Base-by-base conservation (phyloP, 306 rosid species). In the Citrullus mucosospermus region DNA sequence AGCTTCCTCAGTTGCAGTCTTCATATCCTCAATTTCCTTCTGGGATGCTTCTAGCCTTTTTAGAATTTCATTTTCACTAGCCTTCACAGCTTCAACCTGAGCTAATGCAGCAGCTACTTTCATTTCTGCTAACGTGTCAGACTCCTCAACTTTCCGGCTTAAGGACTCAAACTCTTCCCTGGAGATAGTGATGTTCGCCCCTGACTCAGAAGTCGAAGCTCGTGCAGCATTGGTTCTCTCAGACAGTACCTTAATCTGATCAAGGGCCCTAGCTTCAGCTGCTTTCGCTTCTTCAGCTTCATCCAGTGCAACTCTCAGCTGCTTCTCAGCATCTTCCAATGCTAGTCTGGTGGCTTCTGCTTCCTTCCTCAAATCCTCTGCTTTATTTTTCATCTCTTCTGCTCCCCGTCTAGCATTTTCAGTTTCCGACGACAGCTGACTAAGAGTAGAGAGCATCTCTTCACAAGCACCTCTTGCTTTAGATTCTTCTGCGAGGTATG, bases 41-140 rank as follows among this genome's bases (percentile, higher is more conserved):
- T 67, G 88, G 80, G 83, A 83, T 74, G 89, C 83, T 80, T 92
- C 98, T 67, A 96, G 77, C 83, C 75, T 88, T 78, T 91, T 82
- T 79, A 90, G 60, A 25, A 88, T 85, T 85, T 96, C 99, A 58
- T 90, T 90, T 88, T 96, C 98, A 68, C 99, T 88, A 76, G 99
- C 97, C 85, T 85, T 96, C 89, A 96, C 99, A n/a, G 99, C 99
- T 83, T 91, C 98, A 74, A 86, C 99, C 85, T 92, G 98, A 73
- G 99, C 99, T 87, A 85, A 39, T 54, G 99, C 99, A 57, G 99
- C 99, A 71, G 92, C 99, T 68, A 96, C 91, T 85, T 89, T 92
- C 99, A 96, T 92, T 79, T 90, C 94, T 4, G 99, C 87, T 82
- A 96, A 86, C 59, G 85, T 88, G 80, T 91, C 91, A 1, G 97